These are phyloP conservation scores for Amaranthus cruentus DNA, from an alignment of 148 eudicot species.

Conservation along the genomic window DNA sequence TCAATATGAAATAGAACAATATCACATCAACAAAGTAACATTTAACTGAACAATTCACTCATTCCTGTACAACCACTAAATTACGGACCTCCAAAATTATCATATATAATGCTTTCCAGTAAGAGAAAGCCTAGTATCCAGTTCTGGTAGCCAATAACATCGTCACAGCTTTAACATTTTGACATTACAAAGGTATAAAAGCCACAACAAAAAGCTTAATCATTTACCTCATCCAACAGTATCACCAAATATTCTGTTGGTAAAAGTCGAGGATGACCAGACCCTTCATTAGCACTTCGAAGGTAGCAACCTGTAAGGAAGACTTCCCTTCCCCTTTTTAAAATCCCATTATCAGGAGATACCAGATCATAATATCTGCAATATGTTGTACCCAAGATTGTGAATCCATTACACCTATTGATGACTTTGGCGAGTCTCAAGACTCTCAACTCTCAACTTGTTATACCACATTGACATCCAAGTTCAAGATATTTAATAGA, in stretches of 20 bases:
- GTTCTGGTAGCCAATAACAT: conserved; percentile 2
- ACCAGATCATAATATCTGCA: conserved; percentile 78
- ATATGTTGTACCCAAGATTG: conserved; percentile 12
- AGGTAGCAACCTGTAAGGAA: conserved; percentile 94
- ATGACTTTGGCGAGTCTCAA: neutral
- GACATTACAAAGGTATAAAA: neutral
- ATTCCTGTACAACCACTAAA: neutral
- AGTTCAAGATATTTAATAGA: neutral
- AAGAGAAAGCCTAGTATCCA: neutral
- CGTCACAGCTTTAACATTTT: neutral
- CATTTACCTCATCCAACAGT: conserved; percentile 79
- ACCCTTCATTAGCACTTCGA: conserved; percentile 63
- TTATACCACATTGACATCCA: neutral
- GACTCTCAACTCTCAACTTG: neutral
- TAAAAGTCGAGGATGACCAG: conserved; percentile 58
- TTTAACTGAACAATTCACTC: neutral
- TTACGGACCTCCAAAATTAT: neutral
- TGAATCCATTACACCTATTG: neutral
- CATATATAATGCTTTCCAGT: neutral
- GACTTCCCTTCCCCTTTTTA: conserved; percentile 82
- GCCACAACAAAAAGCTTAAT: neutral
- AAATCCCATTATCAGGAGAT: conserved; percentile 64
- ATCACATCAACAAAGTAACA: neutral
- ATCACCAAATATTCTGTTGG: conserved; percentile 91
- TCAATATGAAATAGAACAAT: neutral